A percentile compares a stretch with the other conserved stretches of the same genome.
These are phyloP conservation scores for Acer negundo DNA, from an alignment of 345 rosid species.

Conservation along the genomic window DNA sequence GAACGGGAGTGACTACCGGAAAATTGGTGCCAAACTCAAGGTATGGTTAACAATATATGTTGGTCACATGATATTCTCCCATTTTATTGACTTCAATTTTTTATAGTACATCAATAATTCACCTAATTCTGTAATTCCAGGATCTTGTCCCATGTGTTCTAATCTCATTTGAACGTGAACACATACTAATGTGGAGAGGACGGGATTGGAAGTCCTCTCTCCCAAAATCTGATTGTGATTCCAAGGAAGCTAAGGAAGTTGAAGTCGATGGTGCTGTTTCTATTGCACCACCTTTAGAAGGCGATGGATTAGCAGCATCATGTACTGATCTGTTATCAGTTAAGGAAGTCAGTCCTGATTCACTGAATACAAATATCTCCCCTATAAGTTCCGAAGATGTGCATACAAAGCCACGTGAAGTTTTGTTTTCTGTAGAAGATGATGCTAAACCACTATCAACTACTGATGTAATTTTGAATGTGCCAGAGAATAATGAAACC, in stretches of 20 bases:
- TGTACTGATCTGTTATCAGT: constrained; percentile 20
- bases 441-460: constrained; percentile 1
- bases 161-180: constrained; percentile 77
- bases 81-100: not conserved
- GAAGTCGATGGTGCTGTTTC: constrained; percentile 27
- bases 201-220: constrained; percentile 65
- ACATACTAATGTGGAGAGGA: constrained; percentile 89
- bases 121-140: constrained; percentile 38
- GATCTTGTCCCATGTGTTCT: constrained; percentile 88
- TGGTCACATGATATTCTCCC: not conserved
- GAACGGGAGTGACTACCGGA: constrained; percentile 73
- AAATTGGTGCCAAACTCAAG: constrained; percentile 93
- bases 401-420: constrained; percentile 24
- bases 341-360: constrained; percentile 10
- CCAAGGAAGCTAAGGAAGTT: constrained; percentile 26
- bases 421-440: constrained; percentile 9
- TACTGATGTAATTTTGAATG: constrained; percentile 23
- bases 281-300: constrained; percentile 28
- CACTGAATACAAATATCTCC: constrained; percentile 11
- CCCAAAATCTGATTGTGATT: constrained; percentile 31
- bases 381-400: constrained; percentile 23
- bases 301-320: constrained; percentile 23
- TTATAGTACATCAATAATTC: not conserved
- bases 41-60: constrained; percentile 34
- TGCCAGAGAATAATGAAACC: constrained; percentile 13